Percentiles rank a stretch among this genome's conserved stretches.
Evolutionary conservation across 129 eudicot species (phyloP).

Genomic region (Flaveria bidentis): DNA sequence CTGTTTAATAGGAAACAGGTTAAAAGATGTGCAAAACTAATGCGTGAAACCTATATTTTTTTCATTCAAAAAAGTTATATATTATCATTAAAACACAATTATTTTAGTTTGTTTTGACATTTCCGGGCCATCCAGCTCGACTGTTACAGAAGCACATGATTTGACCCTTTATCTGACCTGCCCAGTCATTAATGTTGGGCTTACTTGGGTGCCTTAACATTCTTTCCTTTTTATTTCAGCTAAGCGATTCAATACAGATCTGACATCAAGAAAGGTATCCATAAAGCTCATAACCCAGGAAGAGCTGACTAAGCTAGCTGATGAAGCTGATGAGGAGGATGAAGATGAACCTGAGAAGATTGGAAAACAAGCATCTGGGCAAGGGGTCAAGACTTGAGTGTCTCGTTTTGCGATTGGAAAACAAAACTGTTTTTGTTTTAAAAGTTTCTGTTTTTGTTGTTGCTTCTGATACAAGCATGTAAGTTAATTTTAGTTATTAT

Average conservation of each 20-base stretch:
- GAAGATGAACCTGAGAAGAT: conserved; percentile 49
- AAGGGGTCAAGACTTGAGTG: conserved; percentile 57
- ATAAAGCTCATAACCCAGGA: conserved; percentile 95
- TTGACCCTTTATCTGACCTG: background rate
- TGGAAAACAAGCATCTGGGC: conserved; percentile 41
- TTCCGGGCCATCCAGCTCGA: background rate
- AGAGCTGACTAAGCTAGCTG: conserved; percentile 92
- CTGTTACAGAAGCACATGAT: background rate
- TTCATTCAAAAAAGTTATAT: background rate
- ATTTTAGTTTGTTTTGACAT: background rate
- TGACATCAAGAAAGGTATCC: conserved; percentile 65
- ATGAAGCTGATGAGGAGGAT: conserved; percentile 79
- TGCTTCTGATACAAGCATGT: conserved; percentile 30
- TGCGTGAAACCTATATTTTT: no score
- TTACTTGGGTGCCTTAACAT: conserved; percentile 19
- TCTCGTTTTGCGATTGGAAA: background rate
- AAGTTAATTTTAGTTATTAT: conserved; percentile 31
- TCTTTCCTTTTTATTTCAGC: conserved; percentile 41
- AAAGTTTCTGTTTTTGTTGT: conserved; percentile 24
- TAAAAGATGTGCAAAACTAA: background rate
- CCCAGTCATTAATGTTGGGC: background rate
- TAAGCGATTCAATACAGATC: conserved; percentile 61
- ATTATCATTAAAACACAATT: background rate
- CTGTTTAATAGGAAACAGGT: background rate
- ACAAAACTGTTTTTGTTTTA: background rate